phyloP scores from a whole-genome alignment of 2,329 filamentous ascomycete species.

The Sordariomycetes sp. region DNA sequence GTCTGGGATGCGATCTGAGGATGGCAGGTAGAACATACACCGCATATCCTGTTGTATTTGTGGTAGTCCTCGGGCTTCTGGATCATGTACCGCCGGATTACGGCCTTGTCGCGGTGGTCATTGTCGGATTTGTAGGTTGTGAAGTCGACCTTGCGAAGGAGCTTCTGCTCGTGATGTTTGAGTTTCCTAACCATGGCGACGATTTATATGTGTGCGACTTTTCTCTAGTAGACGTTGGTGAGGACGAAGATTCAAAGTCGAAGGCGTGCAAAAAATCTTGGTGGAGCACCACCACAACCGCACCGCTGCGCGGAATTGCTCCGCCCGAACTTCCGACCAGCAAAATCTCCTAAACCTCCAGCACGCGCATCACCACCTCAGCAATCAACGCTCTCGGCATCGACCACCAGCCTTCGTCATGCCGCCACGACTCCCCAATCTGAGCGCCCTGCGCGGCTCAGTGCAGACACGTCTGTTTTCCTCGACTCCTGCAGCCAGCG shows the following conservation, averaged over 20 bases:
- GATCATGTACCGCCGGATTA: constrained; percentile 82
- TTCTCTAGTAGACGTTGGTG: too few relatives aligned
- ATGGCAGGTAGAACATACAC: constrained; percentile 47
- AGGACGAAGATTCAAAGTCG: too few relatives aligned
- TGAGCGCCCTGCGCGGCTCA: constrained; percentile 12
- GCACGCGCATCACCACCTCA: background rate
- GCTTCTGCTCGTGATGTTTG: constrained; percentile 94
- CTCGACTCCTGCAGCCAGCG: constrained; percentile 16
- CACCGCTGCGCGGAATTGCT: background rate
- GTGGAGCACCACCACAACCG: too few relatives aligned
- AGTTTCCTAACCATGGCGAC: constrained; percentile 81
- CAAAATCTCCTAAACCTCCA: constrained; percentile 1
- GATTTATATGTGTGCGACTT: background rate
- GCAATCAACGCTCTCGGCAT: constrained; percentile 8
- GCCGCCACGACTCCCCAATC: constrained; percentile 27
- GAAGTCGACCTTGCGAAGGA: constrained; percentile 89
- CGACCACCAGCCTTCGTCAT: too few relatives aligned
- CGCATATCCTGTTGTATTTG: constrained; percentile 57
- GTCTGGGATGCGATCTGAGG: constrained; percentile 7
- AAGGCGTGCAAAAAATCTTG: constrained; percentile 1
- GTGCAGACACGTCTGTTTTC: constrained; percentile 13
- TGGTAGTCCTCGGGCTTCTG: constrained; percentile 83
- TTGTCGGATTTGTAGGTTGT: constrained; percentile 86
- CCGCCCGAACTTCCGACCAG: background rate
- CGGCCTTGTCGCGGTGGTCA: constrained; percentile 70